Conservation (phyloP, 148 eudicot genomes). For the Polygonum maritimum region DNA sequence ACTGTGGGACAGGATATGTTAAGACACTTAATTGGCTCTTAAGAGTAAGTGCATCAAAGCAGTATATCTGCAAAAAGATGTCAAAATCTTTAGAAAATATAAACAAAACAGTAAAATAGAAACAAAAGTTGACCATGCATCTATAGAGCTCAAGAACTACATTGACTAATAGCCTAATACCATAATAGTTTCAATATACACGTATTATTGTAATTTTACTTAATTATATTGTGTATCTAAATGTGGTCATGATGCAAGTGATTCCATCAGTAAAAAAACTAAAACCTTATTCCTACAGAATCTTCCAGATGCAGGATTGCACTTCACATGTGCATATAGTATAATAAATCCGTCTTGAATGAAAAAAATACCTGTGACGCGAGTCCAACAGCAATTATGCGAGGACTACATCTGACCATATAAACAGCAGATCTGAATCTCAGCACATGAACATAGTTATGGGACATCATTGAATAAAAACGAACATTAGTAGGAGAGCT, state of each 20-base stretch:
- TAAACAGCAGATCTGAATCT: slow-evolving; percentile 33
- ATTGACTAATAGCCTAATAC: background rate
- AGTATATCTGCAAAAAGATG: slow-evolving; percentile 24
- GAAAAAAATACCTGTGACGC: slow-evolving; percentile 26
- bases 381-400: slow-evolving; percentile 35
- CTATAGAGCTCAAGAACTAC: background rate
- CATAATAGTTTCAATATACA: background rate
- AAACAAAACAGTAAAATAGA: background rate
- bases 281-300: background rate
- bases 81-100: background rate
- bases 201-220: background rate
- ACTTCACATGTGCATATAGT: background rate
- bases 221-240: background rate
- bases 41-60: slow-evolving; percentile 35
- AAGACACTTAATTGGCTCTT: slow-evolving; percentile 32
- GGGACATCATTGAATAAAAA: slow-evolving; percentile 35
- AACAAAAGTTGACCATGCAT: background rate
- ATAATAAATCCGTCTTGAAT: background rate
- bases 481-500: slow-evolving; percentile 29
- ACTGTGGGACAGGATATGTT: slow-evolving; percentile 32
- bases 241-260: background rate
- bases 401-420: slow-evolving; percentile 37
- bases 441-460: slow-evolving; percentile 27
- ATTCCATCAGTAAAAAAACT: background rate
- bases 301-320: background rate